Evolutionary conservation across 805 yeast genomes (phyloP), one percentile per base, ranked within the genome.

Genomic region (Maudiozyma saulgeensis): DNA sequence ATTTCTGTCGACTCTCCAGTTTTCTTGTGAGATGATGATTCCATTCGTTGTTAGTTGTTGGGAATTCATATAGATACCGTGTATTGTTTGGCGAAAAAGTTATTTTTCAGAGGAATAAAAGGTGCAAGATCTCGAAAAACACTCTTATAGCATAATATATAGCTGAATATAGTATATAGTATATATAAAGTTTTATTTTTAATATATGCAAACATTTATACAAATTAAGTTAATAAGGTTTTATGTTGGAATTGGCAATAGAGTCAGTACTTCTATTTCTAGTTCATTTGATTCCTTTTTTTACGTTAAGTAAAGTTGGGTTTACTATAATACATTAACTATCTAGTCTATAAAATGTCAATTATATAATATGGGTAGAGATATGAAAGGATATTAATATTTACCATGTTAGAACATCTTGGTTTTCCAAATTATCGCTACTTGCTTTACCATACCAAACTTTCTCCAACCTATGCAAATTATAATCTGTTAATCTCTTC

Each of bases 371-470:
- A 35, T 19, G 32, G 6, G 32, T 28, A 28, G 32, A 6, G 9
- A 28, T 28, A 11, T 9, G 32, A 28, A 28, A 28, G 4, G 32
- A 28, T 28, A 28, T 28, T 35, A 35, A 15, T 13, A 19, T 38
- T 47, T 49, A 64, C 68, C 68, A 64, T 1, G 68, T 65, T 45
- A 66, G 49, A 13, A 66, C 65, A 54, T 66, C 70, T 49, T 63
- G 67, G 31, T 65, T 64, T 47, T 57, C 63, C 26, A 61, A 44
- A 37, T 58, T 70, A 42, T 66, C 61, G 16, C 56, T 58, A 26
- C 54, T 59, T 23, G 52, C 54, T 34, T 66, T 65, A 18, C 65
- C 64, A 47, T 62, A 59, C 70, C 70, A 66, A 8, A 64, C 66
- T 45, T 58, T 61, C 42, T 64, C 68, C 38, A 66, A 53, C 50